Evolutionary conservation across 208 protist species (phyloP).

Genomic region (Trichomonas vaginalis): DNA sequence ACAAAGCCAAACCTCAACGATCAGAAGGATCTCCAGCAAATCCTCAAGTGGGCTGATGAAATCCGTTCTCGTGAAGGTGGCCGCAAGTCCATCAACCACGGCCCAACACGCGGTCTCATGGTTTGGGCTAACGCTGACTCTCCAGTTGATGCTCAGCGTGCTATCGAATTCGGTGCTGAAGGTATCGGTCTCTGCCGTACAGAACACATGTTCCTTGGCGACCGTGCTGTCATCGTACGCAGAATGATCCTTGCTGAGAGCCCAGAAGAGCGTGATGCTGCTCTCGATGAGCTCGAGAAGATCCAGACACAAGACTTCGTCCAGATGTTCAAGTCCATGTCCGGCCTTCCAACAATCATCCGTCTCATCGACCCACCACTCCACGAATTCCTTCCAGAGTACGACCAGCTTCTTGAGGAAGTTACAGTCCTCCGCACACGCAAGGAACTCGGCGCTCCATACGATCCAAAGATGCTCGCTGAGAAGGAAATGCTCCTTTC

Average conservation of each 20-base stretch:
- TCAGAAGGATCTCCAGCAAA: neutral
- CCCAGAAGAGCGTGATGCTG: neutral
- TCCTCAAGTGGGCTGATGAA: neutral
- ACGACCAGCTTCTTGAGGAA: conserved; percentile 44
- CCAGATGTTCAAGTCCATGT: neutral
- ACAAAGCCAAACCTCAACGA: neutral
- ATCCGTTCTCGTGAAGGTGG: neutral
- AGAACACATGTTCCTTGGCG: neutral
- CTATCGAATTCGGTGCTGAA: neutral
- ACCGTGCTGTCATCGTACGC: neutral
- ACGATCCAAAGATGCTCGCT: conserved; percentile 45
- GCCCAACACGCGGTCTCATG: neutral
- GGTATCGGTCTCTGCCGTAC: neutral
- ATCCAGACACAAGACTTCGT: neutral
- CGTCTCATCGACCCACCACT: neutral
- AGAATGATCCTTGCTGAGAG: neutral
- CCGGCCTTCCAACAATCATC: neutral
- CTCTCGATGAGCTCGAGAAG: neutral
- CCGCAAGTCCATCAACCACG: neutral
- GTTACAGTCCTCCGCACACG: conserved; percentile 36
- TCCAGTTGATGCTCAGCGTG: neutral
- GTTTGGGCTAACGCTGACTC: neutral
- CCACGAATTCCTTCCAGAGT: conserved; percentile 58
- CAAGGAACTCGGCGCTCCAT: conserved; percentile 49
- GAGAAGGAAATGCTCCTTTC: neutral